A percentile compares a stretch with the other conserved stretches of the same genome.
Conservation (phyloP, 192 early-diverging fungal genomes). For the Phlyctochytrium arcticum region DNA sequence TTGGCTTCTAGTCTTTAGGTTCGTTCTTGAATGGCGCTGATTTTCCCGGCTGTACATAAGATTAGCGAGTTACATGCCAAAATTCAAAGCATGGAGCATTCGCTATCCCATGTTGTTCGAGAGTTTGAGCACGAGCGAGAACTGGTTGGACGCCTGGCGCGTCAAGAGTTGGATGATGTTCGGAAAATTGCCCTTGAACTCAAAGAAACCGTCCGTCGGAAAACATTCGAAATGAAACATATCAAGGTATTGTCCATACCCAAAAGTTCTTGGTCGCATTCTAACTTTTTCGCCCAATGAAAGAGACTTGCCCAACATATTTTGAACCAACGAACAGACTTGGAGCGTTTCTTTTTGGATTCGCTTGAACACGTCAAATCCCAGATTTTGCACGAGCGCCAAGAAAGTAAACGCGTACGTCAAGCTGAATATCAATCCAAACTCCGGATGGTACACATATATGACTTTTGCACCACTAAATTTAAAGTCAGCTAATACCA, state of each 20-base stretch:
- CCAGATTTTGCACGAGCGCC: conserved; percentile 33
- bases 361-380: conserved; percentile 48
- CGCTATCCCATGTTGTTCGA: conserved; percentile 55
- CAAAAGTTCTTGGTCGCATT: neutral
- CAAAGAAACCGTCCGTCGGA: conserved; percentile 34
- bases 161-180: conserved; percentile 52
- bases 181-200: conserved; percentile 32
- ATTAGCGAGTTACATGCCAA: conserved; percentile 53
- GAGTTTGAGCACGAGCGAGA: conserved; percentile 60
- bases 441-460: conserved; percentile 35
- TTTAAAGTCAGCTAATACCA: too few species aligned
- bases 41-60: conserved; percentile 26
- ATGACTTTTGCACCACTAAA: too few species aligned
- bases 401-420: conserved; percentile 24
- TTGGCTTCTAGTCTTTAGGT: neutral
- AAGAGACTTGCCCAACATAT: conserved; percentile 62
- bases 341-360: conserved; percentile 63
- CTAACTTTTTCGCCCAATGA: neutral
- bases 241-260: conserved; percentile 40
- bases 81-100: conserved; percentile 54
- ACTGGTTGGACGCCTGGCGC: conserved; percentile 46
- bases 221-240: conserved; percentile 53
- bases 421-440: conserved; percentile 45
- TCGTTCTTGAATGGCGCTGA: neutral
- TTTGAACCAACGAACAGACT: conserved; percentile 56